phyloP scores from a whole-genome alignment of 805 yeast genomes.

The Saturnispora ahearnii region DNA sequence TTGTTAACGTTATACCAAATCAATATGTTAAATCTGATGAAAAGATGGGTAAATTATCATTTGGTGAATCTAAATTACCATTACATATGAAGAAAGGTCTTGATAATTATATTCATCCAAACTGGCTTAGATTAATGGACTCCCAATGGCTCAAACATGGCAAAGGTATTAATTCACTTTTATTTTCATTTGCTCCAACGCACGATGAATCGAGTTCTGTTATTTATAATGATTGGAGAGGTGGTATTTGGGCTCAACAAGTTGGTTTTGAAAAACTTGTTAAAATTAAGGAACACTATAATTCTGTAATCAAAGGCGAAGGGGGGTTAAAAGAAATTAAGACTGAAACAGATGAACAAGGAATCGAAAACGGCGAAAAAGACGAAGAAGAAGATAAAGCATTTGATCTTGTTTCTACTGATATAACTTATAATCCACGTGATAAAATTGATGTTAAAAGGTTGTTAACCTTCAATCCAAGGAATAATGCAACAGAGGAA shows the following conservation, averaged over 20 bases:
- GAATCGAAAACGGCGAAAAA: not conserved
- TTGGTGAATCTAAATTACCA: slow-evolving; percentile 19
- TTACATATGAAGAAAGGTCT: slow-evolving; percentile 28
- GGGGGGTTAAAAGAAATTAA: slow-evolving; percentile 1
- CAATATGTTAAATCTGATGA: slow-evolving; percentile 29
- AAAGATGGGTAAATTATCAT: slow-evolving; percentile 38
- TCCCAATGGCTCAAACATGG: slow-evolving; percentile 53
- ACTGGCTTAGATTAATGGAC: slow-evolving; percentile 56
- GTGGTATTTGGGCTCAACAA: slow-evolving; percentile 45
- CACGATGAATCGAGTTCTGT: slow-evolving; percentile 52
- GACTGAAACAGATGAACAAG: not conserved
- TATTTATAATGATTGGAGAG: slow-evolving; percentile 41
- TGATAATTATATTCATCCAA: slow-evolving; percentile 47
- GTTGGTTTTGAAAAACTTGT: slow-evolving; percentile 36
- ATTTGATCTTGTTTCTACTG: not conserved
- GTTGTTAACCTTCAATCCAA: slow-evolving; percentile 22
- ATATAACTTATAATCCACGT: slow-evolving; percentile 1
- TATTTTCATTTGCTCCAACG: slow-evolving; percentile 55
- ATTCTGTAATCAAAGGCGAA: not conserved
- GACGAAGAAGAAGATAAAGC: not conserved
- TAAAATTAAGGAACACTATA: slow-evolving; percentile 11
- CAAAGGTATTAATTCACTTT: slow-evolving; percentile 26
- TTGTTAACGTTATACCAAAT: slow-evolving; percentile 62
- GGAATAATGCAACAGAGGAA: slow-evolving; percentile 18
- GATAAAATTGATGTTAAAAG: slow-evolving; percentile 23